Base-by-base conservation (phyloP, 2,329 filamentous ascomycete genomes). In the Whalleya microplaca region DNA sequence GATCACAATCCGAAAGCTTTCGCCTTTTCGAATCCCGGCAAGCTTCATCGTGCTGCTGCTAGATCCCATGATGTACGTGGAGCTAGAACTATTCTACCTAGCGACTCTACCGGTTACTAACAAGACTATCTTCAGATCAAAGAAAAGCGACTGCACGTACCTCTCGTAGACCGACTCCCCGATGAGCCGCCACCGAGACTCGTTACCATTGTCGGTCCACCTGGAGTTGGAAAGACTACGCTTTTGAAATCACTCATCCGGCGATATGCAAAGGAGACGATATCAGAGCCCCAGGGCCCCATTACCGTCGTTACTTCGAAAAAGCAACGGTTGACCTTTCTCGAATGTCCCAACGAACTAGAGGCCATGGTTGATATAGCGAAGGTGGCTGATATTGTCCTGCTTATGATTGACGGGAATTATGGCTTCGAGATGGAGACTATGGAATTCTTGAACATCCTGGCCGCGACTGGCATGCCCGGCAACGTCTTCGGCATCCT, bases 381-480 rank as follows among this genome's bases (percentile, higher is more conserved):
- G 57, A 99, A 99, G 76, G 91, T 99, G 43, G 95, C 96, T 18
- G 95, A 99, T 73, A 97, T 99, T 68, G 91, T 98, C 5, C 82
- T 99, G 48, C 83, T 99, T 54, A 95, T 99, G 91, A 99, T 99
- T 66, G 95, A 99, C 71, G 96, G 95, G 53, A 98, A 98, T 76
- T 99, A 90, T 69, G 96, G 95, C 14, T 99, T 99, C 71, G 95
- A 99, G 77, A 99, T 99, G 95, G 95, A 99, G 81, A 99, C 95
- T 0, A 99, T 99, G 95, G 95, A 99, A 76, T 99, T 99, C 60
- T 79, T 99, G 70, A 98, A 97, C 67, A 88, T 97, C 18, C 80
- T 99, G 48, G 89, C 91, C n/a, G 86, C 92, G 2, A 96, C 91
- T 27, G 95, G 95, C 73, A 98, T 99, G 94, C 95, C 96, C 0